Evolutionary conservation across 768 basidiomycete genomes (phyloP).

Genomic region (Naganishia onofrii): DNA sequence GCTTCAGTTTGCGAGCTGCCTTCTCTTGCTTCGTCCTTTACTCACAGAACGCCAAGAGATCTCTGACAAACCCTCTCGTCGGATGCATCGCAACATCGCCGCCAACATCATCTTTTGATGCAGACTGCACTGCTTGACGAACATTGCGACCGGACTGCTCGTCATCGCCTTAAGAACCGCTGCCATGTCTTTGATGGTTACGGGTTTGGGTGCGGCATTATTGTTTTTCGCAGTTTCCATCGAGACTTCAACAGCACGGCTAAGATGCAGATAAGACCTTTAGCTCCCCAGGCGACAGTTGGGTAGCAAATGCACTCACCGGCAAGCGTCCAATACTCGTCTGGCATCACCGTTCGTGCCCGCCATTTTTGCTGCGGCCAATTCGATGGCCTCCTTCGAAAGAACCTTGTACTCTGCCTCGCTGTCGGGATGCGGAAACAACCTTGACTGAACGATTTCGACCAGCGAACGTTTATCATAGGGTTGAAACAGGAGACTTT

Average conservation of each 20-base stretch:
- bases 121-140: conserved; percentile 73
- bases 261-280: conserved; percentile 41
- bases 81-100: conserved; percentile 74
- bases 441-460: conserved; percentile 78
- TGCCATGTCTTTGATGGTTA: conserved; percentile 68
- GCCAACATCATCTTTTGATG: conserved; percentile 87
- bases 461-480: conserved; percentile 71
- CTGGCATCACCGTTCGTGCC: conserved; percentile 90
- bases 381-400: conserved; percentile 71
- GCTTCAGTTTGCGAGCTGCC: not conserved
- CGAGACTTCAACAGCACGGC: conserved; percentile 80
- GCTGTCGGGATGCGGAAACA: conserved; percentile 56
- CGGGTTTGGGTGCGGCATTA: conserved; percentile 55
- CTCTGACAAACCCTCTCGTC: conserved; percentile 80
- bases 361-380: conserved; percentile 76
- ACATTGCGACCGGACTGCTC: conserved; percentile 83
- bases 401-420: conserved; percentile 57
- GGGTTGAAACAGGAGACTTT: conserved; percentile 65
- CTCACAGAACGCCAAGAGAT: conserved; percentile 78
- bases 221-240: conserved; percentile 52
- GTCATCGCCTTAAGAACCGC: conserved; percentile 81
- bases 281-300: not conserved
- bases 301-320: conserved; percentile 56
- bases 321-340: conserved; percentile 85
- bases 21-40: conserved; percentile 26